Base-by-base conservation (phyloP, 164 flowering plant genomes). In the Dillenia turbinata region DNA sequence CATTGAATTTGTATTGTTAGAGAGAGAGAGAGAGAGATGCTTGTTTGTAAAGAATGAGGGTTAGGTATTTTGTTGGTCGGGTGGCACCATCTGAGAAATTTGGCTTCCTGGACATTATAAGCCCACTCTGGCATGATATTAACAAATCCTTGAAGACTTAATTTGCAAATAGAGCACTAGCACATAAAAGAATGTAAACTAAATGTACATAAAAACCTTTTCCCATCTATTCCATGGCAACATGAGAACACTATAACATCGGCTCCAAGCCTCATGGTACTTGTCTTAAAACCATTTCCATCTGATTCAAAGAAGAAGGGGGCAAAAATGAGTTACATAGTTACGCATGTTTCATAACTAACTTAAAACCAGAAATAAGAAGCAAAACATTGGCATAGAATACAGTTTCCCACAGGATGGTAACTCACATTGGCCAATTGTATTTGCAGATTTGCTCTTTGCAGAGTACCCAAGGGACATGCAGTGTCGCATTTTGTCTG, bases 251-350 rank as follows among this genome's bases (percentile, higher is more conserved):
- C 97, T 74, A 95, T 86, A 16, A 95, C 99, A 83, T 95, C 99
- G 56, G 97, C 97, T 65, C 99, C 99, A 69, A 95, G 96, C 63
- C 97, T 85, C 97, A 95, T 95, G 33, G 97, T 88, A 68, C 99
- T 95, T 8, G 97, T 95, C 76, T 92, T 92, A 67, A 95, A 95
- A 19, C 99, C 99, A 80, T 95, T 95, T 70, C 99, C 97, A 81
- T 95, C 99, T 94, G 73, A 59, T 2, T 52, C 54, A 57, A 45
- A 49, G 19, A 58, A 15, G 56, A 71, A 15, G n/a, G n/a, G n/a
- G n/a, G n/a, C n/a, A 33, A 22, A 44, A 59, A 40, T 52, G 4
- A 19, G 10, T 47, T 13, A 57, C 8, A 33, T 19, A 8, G 17
- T 47, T 46, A 19, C 16, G 47, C 19, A 24, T 11, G 59, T 9